These are phyloP conservation scores for Sarocladium strictum DNA, from an alignment of 2,329 filamentous ascomycete species.

Conservation along the genomic window DNA sequence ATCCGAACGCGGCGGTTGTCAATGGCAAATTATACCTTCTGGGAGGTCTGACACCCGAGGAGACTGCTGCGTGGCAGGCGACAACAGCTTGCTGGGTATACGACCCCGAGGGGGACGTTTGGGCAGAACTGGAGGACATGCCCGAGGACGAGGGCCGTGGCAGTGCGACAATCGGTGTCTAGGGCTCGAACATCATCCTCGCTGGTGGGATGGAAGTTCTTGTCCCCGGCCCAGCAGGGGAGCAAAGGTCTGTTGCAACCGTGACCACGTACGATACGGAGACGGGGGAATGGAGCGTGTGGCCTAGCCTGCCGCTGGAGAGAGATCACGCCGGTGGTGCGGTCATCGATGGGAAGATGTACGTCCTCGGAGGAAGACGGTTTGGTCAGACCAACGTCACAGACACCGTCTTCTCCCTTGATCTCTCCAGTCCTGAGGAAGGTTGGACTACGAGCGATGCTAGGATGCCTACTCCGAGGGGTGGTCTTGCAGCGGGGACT, in stretches of 20 bases:
- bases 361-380: slow-evolving; percentile 29
- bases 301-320: slow-evolving; percentile 22
- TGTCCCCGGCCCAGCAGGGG: slow-evolving; percentile 6
- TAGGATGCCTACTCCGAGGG: slow-evolving; percentile 30
- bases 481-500: slow-evolving; percentile 23
- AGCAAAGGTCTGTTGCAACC: slow-evolving; percentile 22
- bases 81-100: slow-evolving; percentile 24
- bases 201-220: slow-evolving; percentile 30
- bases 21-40: slow-evolving; percentile 32
- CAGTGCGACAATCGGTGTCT: slow-evolving; percentile 25
- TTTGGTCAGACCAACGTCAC: slow-evolving; percentile 24
- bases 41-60: slow-evolving; percentile 25
- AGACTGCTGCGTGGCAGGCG: slow-evolving; percentile 21
- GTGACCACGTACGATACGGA: slow-evolving; percentile 26
- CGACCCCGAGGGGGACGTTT: slow-evolving; percentile 19
- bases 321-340: slow-evolving; percentile 28
- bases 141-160: slow-evolving; percentile 23
- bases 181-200: slow-evolving; percentile 25
- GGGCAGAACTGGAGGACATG: slow-evolving; percentile 21
- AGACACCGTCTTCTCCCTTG: slow-evolving; percentile 28
- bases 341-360: slow-evolving; percentile 27
- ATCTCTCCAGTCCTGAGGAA: slow-evolving; percentile 19
- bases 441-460: slow-evolving; percentile 22
- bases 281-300: slow-evolving; percentile 19
- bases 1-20: slow-evolving; percentile 30